A percentile compares a stretch with the other conserved stretches of the same genome.
Evolutionary conservation across 208 protist genomes (phyloP).

Genomic region (Crithidia fasciculata): DNA sequence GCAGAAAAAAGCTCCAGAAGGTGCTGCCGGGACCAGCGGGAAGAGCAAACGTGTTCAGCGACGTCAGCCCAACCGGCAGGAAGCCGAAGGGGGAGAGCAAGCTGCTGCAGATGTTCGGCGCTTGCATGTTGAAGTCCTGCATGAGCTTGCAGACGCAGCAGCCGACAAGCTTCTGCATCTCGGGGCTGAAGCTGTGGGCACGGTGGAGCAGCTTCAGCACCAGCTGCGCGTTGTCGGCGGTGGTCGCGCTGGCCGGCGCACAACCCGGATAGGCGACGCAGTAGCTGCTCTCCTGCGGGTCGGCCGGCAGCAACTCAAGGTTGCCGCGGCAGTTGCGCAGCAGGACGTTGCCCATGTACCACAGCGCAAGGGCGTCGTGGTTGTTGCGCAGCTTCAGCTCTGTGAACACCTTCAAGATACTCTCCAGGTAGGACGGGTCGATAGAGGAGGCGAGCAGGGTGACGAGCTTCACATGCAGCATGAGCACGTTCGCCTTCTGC

Average conservation of each 20-base stretch:
- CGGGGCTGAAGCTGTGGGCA: constrained; percentile 80
- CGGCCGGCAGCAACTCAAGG: constrained; percentile 85
- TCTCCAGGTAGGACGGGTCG: constrained; percentile 86
- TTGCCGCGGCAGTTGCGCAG: constrained; percentile 81
- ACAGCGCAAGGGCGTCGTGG: constrained; percentile 88
- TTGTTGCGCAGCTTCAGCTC: constrained; percentile 82
- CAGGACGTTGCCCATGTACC: constrained; percentile 89
- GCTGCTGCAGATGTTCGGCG: constrained; percentile 79
- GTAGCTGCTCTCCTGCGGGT: constrained; percentile 88
- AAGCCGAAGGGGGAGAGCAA: constrained; percentile 84
- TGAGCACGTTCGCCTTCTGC: constrained; percentile 86
- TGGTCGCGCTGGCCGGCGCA: constrained; percentile 70
- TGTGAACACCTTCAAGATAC: constrained; percentile 79
- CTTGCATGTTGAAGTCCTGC: constrained; percentile 92
- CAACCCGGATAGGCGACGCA: constrained; percentile 81
- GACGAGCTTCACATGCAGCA: constrained; percentile 89
- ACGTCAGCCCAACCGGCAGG: constrained; percentile 64
- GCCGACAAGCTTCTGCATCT: constrained; percentile 87
- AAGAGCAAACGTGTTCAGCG: constrained; percentile 79
- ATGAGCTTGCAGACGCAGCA: constrained; percentile 91
- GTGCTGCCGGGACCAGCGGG: constrained; percentile 81
- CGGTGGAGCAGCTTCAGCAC: constrained; percentile 86
- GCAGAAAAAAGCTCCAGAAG: constrained; percentile 88
- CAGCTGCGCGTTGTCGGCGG: constrained; percentile 89
- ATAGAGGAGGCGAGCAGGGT: constrained; percentile 75